Conservation (phyloP, 768 basidiomycete species). For the Mycena sanguinolenta region DNA sequence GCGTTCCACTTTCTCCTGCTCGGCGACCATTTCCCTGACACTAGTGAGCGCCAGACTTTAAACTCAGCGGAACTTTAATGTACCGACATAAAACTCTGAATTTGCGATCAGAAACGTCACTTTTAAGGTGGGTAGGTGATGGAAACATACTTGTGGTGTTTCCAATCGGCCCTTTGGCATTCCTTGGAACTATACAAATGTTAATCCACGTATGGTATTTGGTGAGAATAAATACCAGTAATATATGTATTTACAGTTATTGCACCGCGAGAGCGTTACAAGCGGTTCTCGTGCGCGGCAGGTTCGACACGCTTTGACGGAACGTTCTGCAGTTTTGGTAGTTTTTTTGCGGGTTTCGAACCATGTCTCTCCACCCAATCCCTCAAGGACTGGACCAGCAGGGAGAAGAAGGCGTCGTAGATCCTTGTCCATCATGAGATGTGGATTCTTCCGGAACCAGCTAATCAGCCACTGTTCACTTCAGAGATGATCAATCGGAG, state of each 20-base stretch:
- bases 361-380: conserved; percentile 39
- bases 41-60: neutral
- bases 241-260: conserved; percentile 41
- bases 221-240: conserved; percentile 36
- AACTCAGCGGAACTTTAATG: neutral
- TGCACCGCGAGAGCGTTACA: conserved; percentile 36
- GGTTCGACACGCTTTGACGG: conserved; percentile 32
- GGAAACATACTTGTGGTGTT: conserved; percentile 43
- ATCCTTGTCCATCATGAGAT: neutral
- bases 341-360: conserved; percentile 32
- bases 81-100: conserved; percentile 24
- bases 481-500: neutral
- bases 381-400: conserved; percentile 33
- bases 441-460: conserved; percentile 41
- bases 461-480: conserved; percentile 36
- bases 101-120: neutral
- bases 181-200: conserved; percentile 35
- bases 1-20: conserved; percentile 24
- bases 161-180: conserved; percentile 42
- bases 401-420: conserved; percentile 13
- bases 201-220: neutral
- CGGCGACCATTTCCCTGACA: conserved; percentile 27
- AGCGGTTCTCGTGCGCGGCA: conserved; percentile 37
- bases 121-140: too few species aligned
- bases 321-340: conserved; percentile 33